Evolutionary conservation across 805 yeast genomes (phyloP).

Genomic region (Saturnispora zaruensis): DNA sequence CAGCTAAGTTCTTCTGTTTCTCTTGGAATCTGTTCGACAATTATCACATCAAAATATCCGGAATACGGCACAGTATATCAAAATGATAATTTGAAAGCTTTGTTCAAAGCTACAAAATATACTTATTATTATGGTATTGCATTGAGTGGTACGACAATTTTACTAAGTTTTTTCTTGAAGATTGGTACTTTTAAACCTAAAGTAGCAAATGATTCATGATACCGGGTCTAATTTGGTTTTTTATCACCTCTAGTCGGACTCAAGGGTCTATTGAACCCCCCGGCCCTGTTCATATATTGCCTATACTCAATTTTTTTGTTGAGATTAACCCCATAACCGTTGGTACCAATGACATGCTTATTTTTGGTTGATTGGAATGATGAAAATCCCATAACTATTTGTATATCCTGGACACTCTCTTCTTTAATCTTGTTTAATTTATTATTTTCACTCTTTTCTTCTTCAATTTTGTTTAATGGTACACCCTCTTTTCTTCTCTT

Average conservation of each 20-base stretch:
- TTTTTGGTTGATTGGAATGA: conserved; percentile 50
- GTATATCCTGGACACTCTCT: conserved; percentile 26
- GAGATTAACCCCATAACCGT: conserved; percentile 35
- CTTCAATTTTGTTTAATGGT: background rate
- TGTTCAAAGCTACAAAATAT: conserved; percentile 29
- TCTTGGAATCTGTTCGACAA: conserved; percentile 34
- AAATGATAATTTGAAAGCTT: conserved; percentile 15
- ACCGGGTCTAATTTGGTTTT: background rate
- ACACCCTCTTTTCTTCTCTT: background rate
- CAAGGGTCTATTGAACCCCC: conserved; percentile 47
- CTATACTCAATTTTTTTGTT: conserved; percentile 38
- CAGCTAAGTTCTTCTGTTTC: conserved; percentile 37
- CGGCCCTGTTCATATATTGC: conserved; percentile 51
- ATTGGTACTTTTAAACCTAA: conserved; percentile 30
- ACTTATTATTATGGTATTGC: conserved; percentile 35
- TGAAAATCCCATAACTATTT: conserved; percentile 49
- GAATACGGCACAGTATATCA: conserved; percentile 26
- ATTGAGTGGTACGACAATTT: conserved; percentile 23
- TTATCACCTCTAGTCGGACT: conserved; percentile 32
- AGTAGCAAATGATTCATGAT: background rate
- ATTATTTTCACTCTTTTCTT: background rate
- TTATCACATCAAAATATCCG: conserved; percentile 28
- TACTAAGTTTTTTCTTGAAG: conserved; percentile 27
- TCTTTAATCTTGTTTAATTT: conserved; percentile 11
- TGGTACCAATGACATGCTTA: conserved; percentile 43